These are phyloP conservation scores for Forsythia suspensa DNA, from an alignment of 257 asterid genomes.

Conservation along the genomic window DNA sequence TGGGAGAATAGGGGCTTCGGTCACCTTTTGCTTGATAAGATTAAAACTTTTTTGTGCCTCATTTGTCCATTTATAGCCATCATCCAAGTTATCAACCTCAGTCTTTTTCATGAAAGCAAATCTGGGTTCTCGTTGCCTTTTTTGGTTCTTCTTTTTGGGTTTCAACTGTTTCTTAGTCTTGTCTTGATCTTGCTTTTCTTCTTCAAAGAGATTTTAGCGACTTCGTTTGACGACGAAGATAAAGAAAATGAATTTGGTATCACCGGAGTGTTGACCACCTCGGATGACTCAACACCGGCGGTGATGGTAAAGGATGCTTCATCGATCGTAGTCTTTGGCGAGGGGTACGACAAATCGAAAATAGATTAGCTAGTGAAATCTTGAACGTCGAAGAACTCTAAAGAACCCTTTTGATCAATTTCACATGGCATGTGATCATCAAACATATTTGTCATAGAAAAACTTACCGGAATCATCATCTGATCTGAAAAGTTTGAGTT, in stretches of 20 bases:
- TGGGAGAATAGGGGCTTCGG: too few species aligned
- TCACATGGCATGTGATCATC: conserved; percentile 18
- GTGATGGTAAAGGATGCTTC: conserved; percentile 14
- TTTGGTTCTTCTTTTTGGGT: conserved; percentile 47
- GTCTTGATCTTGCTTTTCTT: conserved; percentile 33
- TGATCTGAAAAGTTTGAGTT: conserved; percentile 35
- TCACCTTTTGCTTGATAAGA: too few species aligned
- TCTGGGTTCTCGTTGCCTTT: conserved; percentile 46
- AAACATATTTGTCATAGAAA: conserved; percentile 13
- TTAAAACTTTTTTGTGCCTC: too few species aligned
- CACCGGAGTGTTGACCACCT: conserved; percentile 31
- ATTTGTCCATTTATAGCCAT: conserved; percentile 73
- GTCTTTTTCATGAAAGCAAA: conserved; percentile 65
- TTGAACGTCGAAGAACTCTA: conserved; percentile 26
- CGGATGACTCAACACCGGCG: conserved; percentile 24
- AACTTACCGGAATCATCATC: conserved; percentile 30
- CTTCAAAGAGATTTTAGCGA: conserved; percentile 23
- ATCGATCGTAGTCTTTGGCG: background rate
- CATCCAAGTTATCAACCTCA: conserved; percentile 57
- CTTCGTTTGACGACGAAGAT: conserved; percentile 45
- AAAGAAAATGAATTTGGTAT: conserved; percentile 44
- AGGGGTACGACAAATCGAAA: conserved; percentile 19
- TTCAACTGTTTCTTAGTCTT: conserved; percentile 38
- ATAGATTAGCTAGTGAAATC: conserved; percentile 19
- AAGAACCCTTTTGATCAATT: conserved; percentile 10